Percentiles rank a stretch among this genome's conserved stretches.
Conservation (phyloP, 306 rosid species). For the Cajanus cajan region DNA sequence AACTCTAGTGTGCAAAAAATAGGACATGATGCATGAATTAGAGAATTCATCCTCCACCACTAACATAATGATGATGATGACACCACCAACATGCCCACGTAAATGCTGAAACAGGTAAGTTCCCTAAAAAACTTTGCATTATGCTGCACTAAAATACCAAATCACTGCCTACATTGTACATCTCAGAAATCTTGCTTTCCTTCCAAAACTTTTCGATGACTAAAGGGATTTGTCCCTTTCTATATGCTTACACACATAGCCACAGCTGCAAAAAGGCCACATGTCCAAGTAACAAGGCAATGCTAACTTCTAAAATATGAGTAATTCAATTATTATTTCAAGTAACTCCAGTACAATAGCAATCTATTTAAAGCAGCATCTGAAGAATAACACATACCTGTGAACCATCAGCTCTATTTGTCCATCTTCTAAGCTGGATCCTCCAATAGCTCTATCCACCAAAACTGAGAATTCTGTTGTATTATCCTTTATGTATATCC, state of each 20-base stretch:
- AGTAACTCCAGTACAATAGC: neutral
- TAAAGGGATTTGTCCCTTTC: neutral
- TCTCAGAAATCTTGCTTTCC: neutral
- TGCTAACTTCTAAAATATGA: constrained; percentile 7
- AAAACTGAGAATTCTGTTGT: constrained; percentile 64
- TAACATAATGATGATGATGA: neutral
- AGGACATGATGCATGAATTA: neutral
- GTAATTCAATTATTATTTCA: neutral
- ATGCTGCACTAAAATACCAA: neutral
- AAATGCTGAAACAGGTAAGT: neutral
- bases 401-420: constrained; percentile 83
- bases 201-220: neutral
- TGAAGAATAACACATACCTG: constrained; percentile 46
- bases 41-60: neutral
- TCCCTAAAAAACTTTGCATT: neutral
- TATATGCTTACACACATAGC: constrained; percentile 11
- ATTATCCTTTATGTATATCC: constrained; percentile 60
- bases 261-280: constrained; percentile 13
- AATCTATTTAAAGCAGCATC: constrained; percentile 17
- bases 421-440: constrained; percentile 85
- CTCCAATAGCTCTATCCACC: constrained; percentile 83
- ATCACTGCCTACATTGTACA: neutral
- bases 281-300: constrained; percentile 12
- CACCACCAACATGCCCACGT: neutral
- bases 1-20: neutral